phyloP scores from a whole-genome alignment of 2,329 filamentous ascomycete species.

The Penicillium brevicompactum region DNA sequence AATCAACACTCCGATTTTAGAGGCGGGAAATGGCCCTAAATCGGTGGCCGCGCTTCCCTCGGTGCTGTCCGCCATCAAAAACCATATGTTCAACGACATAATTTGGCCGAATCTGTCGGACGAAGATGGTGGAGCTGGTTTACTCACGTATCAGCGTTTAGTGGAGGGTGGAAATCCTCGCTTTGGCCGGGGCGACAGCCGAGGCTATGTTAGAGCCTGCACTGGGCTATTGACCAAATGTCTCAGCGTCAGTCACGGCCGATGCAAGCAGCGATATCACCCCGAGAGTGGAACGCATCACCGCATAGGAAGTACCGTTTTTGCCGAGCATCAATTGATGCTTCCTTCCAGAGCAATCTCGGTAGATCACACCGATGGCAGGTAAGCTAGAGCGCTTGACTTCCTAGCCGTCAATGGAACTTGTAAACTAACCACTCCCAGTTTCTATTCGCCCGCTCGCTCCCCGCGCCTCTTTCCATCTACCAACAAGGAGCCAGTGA shows the following conservation, averaged over 20 bases:
- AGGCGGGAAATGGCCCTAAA: constrained; percentile 76
- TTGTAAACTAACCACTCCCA: constrained; percentile 12
- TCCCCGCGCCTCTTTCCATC: constrained; percentile 26
- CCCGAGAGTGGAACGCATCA: constrained; percentile 56
- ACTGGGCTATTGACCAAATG: constrained; percentile 88
- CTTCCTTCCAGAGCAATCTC: constrained; percentile 41
- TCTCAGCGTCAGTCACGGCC: constrained; percentile 85
- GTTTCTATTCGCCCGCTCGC: constrained; percentile 34
- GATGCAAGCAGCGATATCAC: constrained; percentile 73
- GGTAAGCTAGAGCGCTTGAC: constrained; percentile 24
- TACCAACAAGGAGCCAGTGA: constrained; percentile 20
- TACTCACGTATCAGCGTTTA: constrained; percentile 86
- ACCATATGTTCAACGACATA: constrained; percentile 94
- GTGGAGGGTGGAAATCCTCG: constrained; percentile 86
- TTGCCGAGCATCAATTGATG: constrained; percentile 52
- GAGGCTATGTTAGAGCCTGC: constrained; percentile 84
- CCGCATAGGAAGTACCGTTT: constrained; percentile 53
- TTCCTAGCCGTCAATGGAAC: neutral
- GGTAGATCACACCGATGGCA: constrained; percentile 33
- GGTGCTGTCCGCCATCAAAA: constrained; percentile 90
- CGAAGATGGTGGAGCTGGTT: constrained; percentile 89
- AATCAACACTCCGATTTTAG: constrained; percentile 86
- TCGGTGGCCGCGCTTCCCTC: constrained; percentile 80
- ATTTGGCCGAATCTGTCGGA: constrained; percentile 98
- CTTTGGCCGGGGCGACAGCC: constrained; percentile 75